These are phyloP conservation scores for Pulveroboletus sp. DNA, from an alignment of 768 basidiomycete genomes.

Conservation along the genomic window DNA sequence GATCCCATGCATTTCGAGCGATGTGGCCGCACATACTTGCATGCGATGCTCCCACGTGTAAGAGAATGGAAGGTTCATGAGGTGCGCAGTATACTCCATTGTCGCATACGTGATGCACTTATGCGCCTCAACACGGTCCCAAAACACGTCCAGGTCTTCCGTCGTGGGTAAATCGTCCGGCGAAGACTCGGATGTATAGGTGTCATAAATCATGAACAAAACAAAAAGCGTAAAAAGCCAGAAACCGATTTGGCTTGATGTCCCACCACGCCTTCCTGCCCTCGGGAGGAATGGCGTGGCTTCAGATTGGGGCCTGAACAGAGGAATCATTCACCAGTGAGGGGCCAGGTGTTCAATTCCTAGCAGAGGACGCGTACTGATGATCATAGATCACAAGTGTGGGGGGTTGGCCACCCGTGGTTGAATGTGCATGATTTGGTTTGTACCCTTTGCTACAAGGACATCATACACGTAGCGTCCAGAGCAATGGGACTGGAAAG, in stretches of 20 bases:
- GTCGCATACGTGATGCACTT: conserved; percentile 27
- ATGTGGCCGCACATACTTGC: conserved; percentile 20
- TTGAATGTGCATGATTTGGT: background rate
- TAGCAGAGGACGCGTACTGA: background rate
- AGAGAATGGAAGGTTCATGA: conserved; percentile 26
- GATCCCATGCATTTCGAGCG: conserved; percentile 23
- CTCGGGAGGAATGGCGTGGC: background rate
- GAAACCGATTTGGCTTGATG: background rate
- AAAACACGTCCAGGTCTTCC: conserved; percentile 10
- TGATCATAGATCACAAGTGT: background rate
- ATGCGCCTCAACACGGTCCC: conserved; percentile 16
- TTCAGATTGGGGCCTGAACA: background rate
- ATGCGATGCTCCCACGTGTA: conserved; percentile 17
- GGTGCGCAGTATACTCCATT: conserved; percentile 27
- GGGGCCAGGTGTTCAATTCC: background rate
- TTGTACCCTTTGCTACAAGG: background rate
- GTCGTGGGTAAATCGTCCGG: too few species aligned
- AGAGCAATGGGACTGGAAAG: too few species aligned
- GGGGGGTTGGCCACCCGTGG: background rate
- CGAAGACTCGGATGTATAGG: conserved; percentile 1
- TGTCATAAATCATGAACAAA: background rate
- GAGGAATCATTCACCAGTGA: background rate
- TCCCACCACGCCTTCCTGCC: background rate
- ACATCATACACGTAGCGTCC: too few species aligned
- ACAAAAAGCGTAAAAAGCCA: background rate